Evolutionary conservation across 768 basidiomycete genomes (phyloP), one percentile per base, ranked within the genome.

Genomic region (Rhodotorula graminis): DNA sequence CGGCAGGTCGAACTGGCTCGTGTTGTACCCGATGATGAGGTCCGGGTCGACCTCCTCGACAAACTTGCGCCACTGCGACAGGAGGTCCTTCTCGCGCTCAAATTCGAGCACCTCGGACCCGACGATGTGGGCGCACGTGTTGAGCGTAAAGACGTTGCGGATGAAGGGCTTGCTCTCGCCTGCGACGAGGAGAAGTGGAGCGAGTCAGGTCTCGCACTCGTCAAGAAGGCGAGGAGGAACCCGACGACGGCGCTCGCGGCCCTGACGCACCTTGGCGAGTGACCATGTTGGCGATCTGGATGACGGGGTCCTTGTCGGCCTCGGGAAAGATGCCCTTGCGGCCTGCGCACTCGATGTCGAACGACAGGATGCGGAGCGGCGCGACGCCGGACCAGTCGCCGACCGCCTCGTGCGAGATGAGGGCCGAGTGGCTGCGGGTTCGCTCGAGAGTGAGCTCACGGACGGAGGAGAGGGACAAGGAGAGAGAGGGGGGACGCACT

Each of bases 221-320:
- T 37, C 37, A 9, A 37, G 37, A 37, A 4, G 37, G 37, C 5
- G 37, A 37, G 37, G 37, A 37, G 37, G 37, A 9, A 9, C 9
- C 37, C 37, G 37, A 37, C 37, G 5, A 9, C 37, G 44, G 44
- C 44, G 7, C 27, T 40, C 55, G 58, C 44, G 19, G 0, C 31
- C 27, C 31, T 56, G 19, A 75, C 82, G n/a, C 66, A 92, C 94
- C 94, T 86, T 99, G 96, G 10, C 90, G 86, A 49, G 94, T 97
- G 19, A 98, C 95, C 96, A 98, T 98, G 80, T 92, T 96, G 2
- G 95, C 96, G 71, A 98, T 98, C 79, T 98, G 96, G 77, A 98
- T 98, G 67, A 99, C 92, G 16, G 95, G 95, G 81, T 99, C 96
- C 44, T 85, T 80, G 18, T 88, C 84, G 15, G 96, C 85, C 79